Evolutionary conservation across 495 filamentous ascomycete genomes (phyloP), one percentile per base, ranked within the genome.

Genomic region (Aspergillus cavernicola): DNA sequence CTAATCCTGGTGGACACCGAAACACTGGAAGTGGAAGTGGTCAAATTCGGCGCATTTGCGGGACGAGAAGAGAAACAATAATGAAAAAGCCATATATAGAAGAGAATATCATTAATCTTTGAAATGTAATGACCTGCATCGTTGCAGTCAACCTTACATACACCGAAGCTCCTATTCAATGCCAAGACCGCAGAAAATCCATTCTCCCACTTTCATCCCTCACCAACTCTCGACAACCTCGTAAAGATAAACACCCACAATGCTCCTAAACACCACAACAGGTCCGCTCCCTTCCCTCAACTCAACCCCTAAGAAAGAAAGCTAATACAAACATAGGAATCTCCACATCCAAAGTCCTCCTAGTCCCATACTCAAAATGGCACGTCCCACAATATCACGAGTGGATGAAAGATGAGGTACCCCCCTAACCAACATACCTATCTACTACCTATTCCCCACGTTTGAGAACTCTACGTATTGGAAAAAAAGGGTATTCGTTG

Each of bases 331-430:
- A 3, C 40, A 53, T 19, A 92, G 90, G 86, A 19, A 63, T 95
- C 45, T 82, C 81, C 6, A 87, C 86, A 2, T 66, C 79, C 1
- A 74, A 71, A 35, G 69, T 86, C 38, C 76, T 93, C 16, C 77
- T 96, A 26, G 90, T 96, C 35, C 91, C 91, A 6, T 96, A 96
- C 62, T 88, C 86, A 31, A 68, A 71, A 50, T 84, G 82, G 69
- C 91, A 96, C 72, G 91, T 96, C 29, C 77, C 77, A 8, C 84
- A 75, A 2, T 96, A 96, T 58, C 88, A 95, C 57, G 70, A 80
- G 62, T 96, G 91, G 91, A 96, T 96, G 90, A 76, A 92, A 76
- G 86, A 93, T 59, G 78, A 85, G 51, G 89, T 92, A 72, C 47
- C 53, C 20, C 15, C 11, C 23, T 18, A 18, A 8, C 19, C 16